Percentiles rank a stretch among this genome's conserved stretches.
phyloP scores from a whole-genome alignment of 2,329 filamentous ascomycete species.

The Sclerotinia minor region DNA sequence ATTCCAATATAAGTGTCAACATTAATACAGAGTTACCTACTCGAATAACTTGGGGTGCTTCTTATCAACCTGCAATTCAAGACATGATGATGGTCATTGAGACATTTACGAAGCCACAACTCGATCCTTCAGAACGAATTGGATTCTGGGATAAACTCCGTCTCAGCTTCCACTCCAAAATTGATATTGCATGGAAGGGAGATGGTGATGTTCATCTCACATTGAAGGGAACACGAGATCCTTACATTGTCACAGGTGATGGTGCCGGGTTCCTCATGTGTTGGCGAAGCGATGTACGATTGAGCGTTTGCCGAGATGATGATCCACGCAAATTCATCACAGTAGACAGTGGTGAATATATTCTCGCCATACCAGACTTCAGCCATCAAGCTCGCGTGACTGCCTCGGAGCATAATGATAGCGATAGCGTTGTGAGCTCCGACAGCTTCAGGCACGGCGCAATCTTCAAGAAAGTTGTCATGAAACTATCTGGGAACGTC shows the following conservation, averaged over 20 bases:
- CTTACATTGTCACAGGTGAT: slow-evolving; percentile 87
- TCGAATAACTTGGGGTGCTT: slow-evolving; percentile 93
- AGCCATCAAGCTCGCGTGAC: slow-evolving; percentile 73
- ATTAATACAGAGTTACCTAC: slow-evolving; percentile 93
- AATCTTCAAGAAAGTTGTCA: slow-evolving; percentile 96
- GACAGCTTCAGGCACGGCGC: slow-evolving; percentile 70
- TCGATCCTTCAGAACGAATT: slow-evolving; percentile 89
- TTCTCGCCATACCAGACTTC: slow-evolving; percentile 91
- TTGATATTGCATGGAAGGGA: slow-evolving; percentile 88
- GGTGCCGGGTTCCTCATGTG: slow-evolving; percentile 98
- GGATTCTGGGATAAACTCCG: slow-evolving; percentile 99
- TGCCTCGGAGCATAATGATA: slow-evolving; percentile 54
- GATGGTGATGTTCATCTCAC: slow-evolving; percentile 94
- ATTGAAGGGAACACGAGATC: slow-evolving; percentile 88
- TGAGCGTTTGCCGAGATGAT: slow-evolving; percentile 79
- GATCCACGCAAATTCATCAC: slow-evolving; percentile 94
- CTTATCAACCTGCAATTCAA: slow-evolving; percentile 95
- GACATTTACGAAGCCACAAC: slow-evolving; percentile 91
- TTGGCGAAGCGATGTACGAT: slow-evolving; percentile 91
- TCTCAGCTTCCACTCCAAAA: slow-evolving; percentile 87
- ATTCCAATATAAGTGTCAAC: slow-evolving; percentile 86
- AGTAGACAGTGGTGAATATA: slow-evolving; percentile 91
- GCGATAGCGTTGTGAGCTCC: slow-evolving; percentile 54
- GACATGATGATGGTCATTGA: slow-evolving; percentile 99
- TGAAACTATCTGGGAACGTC: slow-evolving; percentile 97